Conservation (phyloP, 208 protist species). For the Crithidia fasciculata region DNA sequence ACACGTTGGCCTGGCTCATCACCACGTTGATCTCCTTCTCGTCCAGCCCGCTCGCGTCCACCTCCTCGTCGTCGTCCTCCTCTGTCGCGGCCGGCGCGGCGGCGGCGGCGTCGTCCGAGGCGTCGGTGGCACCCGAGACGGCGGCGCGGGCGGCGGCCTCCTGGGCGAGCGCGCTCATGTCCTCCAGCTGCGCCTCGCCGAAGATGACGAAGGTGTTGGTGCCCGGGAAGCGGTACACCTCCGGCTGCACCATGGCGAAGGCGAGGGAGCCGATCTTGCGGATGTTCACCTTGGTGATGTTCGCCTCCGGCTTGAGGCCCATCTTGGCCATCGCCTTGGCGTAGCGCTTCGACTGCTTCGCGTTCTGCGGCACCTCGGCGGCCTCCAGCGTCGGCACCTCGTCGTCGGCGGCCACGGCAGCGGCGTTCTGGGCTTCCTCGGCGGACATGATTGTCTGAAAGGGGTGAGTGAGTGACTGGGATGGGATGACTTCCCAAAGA, state of each 20-base stretch:
- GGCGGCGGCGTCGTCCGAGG: slow-evolving; percentile 29
- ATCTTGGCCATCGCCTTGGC: slow-evolving; percentile 97
- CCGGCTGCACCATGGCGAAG: slow-evolving; percentile 94
- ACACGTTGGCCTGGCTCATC: slow-evolving; percentile 77
- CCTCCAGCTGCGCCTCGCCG: slow-evolving; percentile 97
- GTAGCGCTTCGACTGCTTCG: slow-evolving; percentile 94
- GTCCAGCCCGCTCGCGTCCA: slow-evolving; percentile 62
- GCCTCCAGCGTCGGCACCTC: slow-evolving; percentile 80
- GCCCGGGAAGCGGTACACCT: slow-evolving; percentile 96
- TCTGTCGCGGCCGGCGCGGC: slow-evolving; percentile 34
- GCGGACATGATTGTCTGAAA: slow-evolving; percentile 43
- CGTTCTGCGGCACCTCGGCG: slow-evolving; percentile 66
- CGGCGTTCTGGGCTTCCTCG: slow-evolving; percentile 62
- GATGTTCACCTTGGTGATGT: slow-evolving; percentile 94
- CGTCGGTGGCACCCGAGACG: slow-evolving; percentile 51
- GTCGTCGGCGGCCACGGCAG: slow-evolving; percentile 54
- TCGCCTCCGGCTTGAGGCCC: slow-evolving; percentile 94
- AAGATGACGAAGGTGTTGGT: slow-evolving; percentile 98
- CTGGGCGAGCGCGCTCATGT: slow-evolving; percentile 67
- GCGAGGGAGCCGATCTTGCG: slow-evolving; percentile 90
- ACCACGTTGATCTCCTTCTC: slow-evolving; percentile 91
- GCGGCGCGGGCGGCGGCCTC: slow-evolving; percentile 74
- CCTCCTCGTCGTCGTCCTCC: slow-evolving; percentile 60
- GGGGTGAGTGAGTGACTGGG: not conserved
- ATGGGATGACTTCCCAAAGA: not conserved